phyloP scores from a whole-genome alignment of 2,329 filamentous ascomycete genomes.

The Aspergillus pseudotamarii region DNA sequence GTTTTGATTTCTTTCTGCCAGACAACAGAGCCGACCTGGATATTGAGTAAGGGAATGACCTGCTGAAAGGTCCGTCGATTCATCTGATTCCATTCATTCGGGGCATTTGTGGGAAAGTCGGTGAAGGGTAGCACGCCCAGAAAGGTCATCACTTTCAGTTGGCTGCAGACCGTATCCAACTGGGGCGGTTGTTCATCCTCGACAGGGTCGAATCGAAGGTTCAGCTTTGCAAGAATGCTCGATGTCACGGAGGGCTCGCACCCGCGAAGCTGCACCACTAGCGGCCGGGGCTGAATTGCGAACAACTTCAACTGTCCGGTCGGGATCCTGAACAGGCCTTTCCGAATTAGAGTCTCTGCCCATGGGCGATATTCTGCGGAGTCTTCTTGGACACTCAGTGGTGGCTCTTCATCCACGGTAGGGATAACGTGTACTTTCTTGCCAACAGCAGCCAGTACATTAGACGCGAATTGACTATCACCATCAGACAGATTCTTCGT shows the following conservation, averaged over 20 bases:
- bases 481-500: background rate
- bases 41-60: background rate
- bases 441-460: background rate
- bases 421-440: background rate
- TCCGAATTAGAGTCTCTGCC: background rate
- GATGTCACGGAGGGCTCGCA: background rate
- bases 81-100: background rate
- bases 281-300: background rate
- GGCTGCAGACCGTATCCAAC: too few species aligned
- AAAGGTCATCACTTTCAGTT: too few species aligned
- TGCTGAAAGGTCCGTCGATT: background rate
- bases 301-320: background rate
- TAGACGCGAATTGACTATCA: background rate
- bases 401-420: background rate
- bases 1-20: background rate
- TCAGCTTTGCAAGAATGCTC: too few species aligned
- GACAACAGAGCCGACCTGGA: background rate
- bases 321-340: background rate
- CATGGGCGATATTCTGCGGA: background rate
- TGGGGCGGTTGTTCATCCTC: too few species aligned
- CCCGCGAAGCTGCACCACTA: background rate
- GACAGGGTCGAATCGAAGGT: too few species aligned
- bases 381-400: background rate
- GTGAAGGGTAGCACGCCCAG: background rate
- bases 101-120: background rate